Evolutionary conservation across 352 stramenopile genomes (phyloP), one percentile per base, ranked within the genome.

Genomic region (Globisporangium carolinianum): DNA sequence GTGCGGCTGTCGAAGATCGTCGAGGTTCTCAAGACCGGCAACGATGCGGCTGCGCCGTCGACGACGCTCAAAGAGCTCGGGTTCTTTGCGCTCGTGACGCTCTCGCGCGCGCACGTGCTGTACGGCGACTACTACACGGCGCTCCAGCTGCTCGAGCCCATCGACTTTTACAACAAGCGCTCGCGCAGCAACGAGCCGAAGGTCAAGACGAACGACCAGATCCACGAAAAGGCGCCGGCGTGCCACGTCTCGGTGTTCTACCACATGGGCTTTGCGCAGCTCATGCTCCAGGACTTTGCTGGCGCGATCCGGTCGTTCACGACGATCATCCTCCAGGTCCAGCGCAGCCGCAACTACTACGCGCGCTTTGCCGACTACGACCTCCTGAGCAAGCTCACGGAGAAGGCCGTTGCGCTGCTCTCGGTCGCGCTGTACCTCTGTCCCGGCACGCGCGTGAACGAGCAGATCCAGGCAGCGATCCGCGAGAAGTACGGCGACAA

Each of bases 281-380:
- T 99, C 64, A 98, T 99, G 96, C 78, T 99, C 49, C 83, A 97
- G 68, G 89, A 98, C 58, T 98, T 98, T 80, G 88, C 94, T 51
- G 91, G 97, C 52, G 89, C 96, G 12, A 89, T 92, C 54, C 83
- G 79, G 53, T 93, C 85, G 49, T 93, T 95, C 69, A 90, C 83
- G 71, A 93, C 84, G 38, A 89, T 95, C 72, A 88, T 97, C 53
- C 61, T 95, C 48, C 81, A 96, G 63, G 79, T 96, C 59, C 87
- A 95, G 68, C 83, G 86, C 68, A 92, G 78, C 67, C 83, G 81
- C 54, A 95, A 86, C 64, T 97, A 97, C 72, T 89, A 97, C 69
- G 84, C 90, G 57, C 86, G 86, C 58, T 97, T 95, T 57, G 85
- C 83, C 14, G 83, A 94, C 71, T 97, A 94, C 35, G 91, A 98